phyloP scores from a whole-genome alignment of 139 green algal genomes.

The Ettlia oleoabundans region DNA sequence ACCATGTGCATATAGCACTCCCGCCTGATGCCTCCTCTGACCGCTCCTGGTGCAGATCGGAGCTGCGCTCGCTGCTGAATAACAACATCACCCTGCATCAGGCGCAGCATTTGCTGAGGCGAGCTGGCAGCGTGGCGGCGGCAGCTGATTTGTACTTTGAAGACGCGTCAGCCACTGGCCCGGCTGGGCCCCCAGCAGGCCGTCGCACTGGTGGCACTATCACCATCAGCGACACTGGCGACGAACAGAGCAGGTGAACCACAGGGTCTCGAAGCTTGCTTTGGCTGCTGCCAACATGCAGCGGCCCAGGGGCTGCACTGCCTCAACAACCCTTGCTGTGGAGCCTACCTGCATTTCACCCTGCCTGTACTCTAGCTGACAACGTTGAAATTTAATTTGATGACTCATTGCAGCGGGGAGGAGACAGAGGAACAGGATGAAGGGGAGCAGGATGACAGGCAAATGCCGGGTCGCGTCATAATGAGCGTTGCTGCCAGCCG shows the following conservation, averaged over 20 bases:
- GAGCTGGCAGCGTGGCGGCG: conserved; percentile 2
- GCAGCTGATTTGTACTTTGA: conserved; percentile 41
- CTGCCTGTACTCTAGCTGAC: neutral
- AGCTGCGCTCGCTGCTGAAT: conserved; percentile 18
- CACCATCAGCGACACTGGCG: neutral
- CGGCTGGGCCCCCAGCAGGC: neutral
- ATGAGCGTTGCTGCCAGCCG: no score
- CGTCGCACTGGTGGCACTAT: neutral
- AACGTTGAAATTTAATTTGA: neutral
- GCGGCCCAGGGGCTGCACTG: no score
- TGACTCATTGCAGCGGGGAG: neutral
- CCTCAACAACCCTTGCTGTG: no score
- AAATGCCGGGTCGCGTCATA: no score
- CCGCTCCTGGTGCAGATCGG: neutral
- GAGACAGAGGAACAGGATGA: neutral
- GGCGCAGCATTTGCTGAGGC: conserved; percentile 20
- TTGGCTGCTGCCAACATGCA: no score
- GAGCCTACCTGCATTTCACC: no score
- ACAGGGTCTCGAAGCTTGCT: no score
- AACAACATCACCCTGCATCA: neutral
- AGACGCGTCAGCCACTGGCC: neutral
- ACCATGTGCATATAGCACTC: no score
- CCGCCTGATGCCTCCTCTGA: no score
- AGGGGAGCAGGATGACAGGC: neutral
- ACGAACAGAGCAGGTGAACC: no score